A percentile compares a stretch with the other conserved stretches of the same genome.
Conservation (phyloP, 331 rosid genomes). For the Pyracantha coccinea region DNA sequence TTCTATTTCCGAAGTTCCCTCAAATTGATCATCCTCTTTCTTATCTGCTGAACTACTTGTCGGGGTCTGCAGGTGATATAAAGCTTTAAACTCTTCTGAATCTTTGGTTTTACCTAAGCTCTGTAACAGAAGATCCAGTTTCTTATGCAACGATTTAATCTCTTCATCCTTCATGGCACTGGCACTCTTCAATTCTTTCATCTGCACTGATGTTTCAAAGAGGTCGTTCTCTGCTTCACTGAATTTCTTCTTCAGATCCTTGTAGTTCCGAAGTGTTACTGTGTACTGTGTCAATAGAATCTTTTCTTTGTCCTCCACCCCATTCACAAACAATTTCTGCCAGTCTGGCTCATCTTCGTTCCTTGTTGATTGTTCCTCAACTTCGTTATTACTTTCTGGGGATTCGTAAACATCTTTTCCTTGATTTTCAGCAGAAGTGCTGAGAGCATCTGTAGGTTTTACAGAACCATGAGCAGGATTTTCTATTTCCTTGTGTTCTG, state of each 20-base stretch:
- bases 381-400: neutral
- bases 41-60: neutral
- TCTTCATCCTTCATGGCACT: constrained; percentile 76
- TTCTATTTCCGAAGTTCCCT: constrained; percentile 50
- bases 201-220: constrained; percentile 37
- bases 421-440: neutral
- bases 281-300: constrained; percentile 69
- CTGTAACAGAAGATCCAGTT: constrained; percentile 51
- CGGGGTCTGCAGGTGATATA: constrained; percentile 4
- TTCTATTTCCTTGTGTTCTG: neutral
- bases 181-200: constrained; percentile 54
- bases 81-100: constrained; percentile 14
- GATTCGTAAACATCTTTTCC: neutral
- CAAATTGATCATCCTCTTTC: constrained; percentile 8
- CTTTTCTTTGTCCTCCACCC: constrained; percentile 67
- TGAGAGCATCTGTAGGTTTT: neutral
- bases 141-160: constrained; percentile 58
- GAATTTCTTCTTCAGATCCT: constrained; percentile 71
- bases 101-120: constrained; percentile 40
- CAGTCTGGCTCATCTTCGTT: constrained; percentile 73
- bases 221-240: constrained; percentile 41
- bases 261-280: constrained; percentile 67
- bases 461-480: neutral
- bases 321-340: constrained; percentile 54
- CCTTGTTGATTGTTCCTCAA: constrained; percentile 5